Evolutionary conservation across 768 basidiomycete species (phyloP).

Genomic region (Hortiboletus campestris): DNA sequence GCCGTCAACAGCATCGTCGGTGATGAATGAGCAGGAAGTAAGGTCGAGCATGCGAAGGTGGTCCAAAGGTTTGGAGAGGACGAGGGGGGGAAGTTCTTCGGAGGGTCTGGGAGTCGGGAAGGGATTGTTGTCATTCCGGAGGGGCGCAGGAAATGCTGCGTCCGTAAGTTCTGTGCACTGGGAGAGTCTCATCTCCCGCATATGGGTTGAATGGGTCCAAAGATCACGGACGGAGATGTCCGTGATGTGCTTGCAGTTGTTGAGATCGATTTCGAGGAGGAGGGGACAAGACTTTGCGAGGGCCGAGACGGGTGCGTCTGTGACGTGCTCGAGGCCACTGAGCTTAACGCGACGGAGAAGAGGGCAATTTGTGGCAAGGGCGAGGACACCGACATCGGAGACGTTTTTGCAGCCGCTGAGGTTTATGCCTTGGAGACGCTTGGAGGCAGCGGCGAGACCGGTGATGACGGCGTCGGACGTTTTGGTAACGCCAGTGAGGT

Average conservation of each 20-base stretch:
- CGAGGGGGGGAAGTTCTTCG: constrained; percentile 62
- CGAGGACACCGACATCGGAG: constrained; percentile 72
- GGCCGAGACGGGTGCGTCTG: constrained; percentile 71
- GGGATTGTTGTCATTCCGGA: constrained; percentile 41
- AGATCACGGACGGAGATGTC: constrained; percentile 78
- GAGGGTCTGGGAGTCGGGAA: constrained; percentile 38
- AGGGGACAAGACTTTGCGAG: constrained; percentile 79
- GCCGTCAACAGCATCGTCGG: constrained; percentile 81
- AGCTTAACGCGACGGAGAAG: constrained; percentile 89
- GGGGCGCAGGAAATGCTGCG: constrained; percentile 78
- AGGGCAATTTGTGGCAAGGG: constrained; percentile 72
- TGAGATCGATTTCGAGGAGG: constrained; percentile 92
- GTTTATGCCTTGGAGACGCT: constrained; percentile 88
- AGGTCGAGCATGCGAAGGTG: constrained; percentile 92
- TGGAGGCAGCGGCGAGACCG: constrained; percentile 67
- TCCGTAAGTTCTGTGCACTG: constrained; percentile 79
- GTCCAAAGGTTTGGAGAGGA: constrained; percentile 64
- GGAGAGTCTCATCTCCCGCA: constrained; percentile 89
- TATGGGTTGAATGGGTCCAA: constrained; percentile 74
- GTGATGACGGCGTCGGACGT: constrained; percentile 71
- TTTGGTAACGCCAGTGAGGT: constrained; percentile 70
- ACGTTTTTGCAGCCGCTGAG: constrained; percentile 79
- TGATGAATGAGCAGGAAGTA: constrained; percentile 77
- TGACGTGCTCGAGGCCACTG: constrained; percentile 69
- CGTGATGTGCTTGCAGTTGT: constrained; percentile 75